Evolutionary conservation across 352 stramenopile species (phyloP).

Genomic region (Pseudoperonospora humuli): DNA sequence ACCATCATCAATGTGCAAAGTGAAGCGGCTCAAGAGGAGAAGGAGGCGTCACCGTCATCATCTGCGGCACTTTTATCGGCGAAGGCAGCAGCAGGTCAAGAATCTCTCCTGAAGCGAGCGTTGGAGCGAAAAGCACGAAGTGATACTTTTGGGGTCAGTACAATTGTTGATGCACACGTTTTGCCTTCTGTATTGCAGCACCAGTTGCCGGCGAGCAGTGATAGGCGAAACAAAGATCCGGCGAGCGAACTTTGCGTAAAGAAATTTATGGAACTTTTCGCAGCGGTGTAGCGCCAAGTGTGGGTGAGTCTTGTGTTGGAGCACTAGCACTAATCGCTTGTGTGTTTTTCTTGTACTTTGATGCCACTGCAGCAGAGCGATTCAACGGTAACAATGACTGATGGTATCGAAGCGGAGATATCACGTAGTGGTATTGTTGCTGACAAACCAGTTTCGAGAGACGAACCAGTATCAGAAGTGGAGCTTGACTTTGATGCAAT

Average conservation of each 20-base stretch:
- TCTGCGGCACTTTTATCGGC: neutral
- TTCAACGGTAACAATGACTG: neutral
- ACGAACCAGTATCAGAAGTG: neutral
- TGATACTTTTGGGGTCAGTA: slow-evolving; percentile 28
- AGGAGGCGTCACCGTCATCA: neutral
- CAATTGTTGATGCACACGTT: slow-evolving; percentile 15
- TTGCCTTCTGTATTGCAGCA: slow-evolving; percentile 17
- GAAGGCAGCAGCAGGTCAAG: slow-evolving; percentile 1
- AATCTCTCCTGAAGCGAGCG: neutral
- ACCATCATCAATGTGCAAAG: slow-evolving; percentile 1
- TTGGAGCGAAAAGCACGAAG: slow-evolving; percentile 4
- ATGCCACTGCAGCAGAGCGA: slow-evolving; percentile 16
- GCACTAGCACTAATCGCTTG: slow-evolving; percentile 25
- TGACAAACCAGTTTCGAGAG: neutral
- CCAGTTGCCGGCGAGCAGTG: slow-evolving; percentile 19
- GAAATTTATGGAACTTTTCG: slow-evolving; percentile 29
- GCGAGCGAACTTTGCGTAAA: slow-evolving; percentile 25
- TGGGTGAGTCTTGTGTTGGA: slow-evolving; percentile 19
- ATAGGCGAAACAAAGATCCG: slow-evolving; percentile 18
- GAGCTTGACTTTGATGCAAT: slow-evolving; percentile 22
- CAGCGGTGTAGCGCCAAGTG: slow-evolving; percentile 16
- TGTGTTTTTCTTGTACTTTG: slow-evolving; percentile 20
- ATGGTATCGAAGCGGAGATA: neutral
- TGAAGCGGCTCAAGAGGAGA: slow-evolving; percentile 2
- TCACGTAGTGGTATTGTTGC: neutral